A percentile compares a stretch with the other conserved stretches of the same genome.
Conservation (phyloP, 2,329 filamentous ascomycete species). For the Geoglossum cookeanum region DNA sequence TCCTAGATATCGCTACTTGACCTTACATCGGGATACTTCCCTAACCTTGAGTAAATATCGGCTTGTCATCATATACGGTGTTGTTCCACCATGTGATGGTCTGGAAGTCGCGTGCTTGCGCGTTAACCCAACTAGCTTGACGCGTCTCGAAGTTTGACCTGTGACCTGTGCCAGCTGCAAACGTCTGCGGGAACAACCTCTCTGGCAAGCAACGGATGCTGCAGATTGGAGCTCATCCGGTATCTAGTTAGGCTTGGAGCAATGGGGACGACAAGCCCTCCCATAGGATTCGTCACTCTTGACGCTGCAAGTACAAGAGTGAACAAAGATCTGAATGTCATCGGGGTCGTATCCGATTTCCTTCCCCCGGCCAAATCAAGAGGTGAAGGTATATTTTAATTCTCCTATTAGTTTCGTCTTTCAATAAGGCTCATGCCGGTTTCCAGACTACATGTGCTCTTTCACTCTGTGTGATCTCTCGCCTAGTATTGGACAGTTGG, state of each 20-base stretch:
- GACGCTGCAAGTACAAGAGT: conserved; percentile 9
- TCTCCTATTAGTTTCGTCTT: background rate
- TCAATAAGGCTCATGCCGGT: background rate
- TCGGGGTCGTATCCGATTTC: conserved; percentile 53
- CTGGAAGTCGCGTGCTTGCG: background rate
- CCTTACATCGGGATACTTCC: background rate
- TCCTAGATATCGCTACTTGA: background rate
- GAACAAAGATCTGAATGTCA: conserved; percentile 31
- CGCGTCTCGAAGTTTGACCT: background rate
- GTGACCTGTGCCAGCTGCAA: background rate
- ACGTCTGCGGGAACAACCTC: background rate
- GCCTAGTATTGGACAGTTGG: conserved; percentile 24
- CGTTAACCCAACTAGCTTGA: background rate
- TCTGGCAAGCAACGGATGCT: background rate
- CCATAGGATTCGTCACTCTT: conserved; percentile 10
- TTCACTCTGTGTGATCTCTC: conserved; percentile 42
- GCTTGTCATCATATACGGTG: background rate
- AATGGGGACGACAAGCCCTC: conserved; percentile 9
- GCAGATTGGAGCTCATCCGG: background rate
- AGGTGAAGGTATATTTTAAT: conserved; percentile 28
- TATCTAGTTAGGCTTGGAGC: background rate
- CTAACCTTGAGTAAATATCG: background rate
- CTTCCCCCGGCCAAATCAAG: conserved; percentile 32
- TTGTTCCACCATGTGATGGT: background rate
- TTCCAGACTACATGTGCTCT: conserved; percentile 38